Percentiles rank a stretch among this genome's conserved stretches.
Evolutionary conservation across 164 flowering plant genomes (phyloP).

Genomic region (Liriodendron chinense): DNA sequence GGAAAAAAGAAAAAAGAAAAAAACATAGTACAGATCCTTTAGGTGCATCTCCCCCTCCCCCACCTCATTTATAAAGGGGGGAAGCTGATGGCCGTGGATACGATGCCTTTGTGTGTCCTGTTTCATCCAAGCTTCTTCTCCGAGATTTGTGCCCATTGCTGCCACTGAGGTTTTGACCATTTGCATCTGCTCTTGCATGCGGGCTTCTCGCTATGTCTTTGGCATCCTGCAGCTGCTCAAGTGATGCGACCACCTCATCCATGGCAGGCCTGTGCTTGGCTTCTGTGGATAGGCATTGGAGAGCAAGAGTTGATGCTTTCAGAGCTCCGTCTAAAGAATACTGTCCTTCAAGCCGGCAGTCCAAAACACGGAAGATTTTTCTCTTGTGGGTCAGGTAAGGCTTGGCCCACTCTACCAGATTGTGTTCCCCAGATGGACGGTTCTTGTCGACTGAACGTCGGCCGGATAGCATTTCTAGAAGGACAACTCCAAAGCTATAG

Average conservation of each 20-base stretch:
- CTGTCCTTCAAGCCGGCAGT: slow-evolving; percentile 64
- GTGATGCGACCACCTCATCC: slow-evolving; percentile 50
- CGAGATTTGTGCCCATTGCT: slow-evolving; percentile 9
- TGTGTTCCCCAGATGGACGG: slow-evolving; percentile 73
- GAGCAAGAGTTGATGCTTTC: slow-evolving; percentile 52
- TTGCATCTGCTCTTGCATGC: slow-evolving; percentile 8
- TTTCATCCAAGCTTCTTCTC: slow-evolving; percentile 20
- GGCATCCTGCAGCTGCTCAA: slow-evolving; percentile 59
- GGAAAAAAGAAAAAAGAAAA: neutral
- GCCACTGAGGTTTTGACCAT: slow-evolving; percentile 11
- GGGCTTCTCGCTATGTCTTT: slow-evolving; percentile 16
- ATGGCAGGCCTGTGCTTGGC: slow-evolving; percentile 65
- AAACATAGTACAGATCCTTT: neutral
- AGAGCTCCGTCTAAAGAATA: slow-evolving; percentile 40
- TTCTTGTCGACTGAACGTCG: slow-evolving; percentile 63
- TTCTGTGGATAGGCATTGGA: slow-evolving; percentile 59
- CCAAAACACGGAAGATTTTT: slow-evolving; percentile 51
- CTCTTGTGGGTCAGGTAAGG: slow-evolving; percentile 68
- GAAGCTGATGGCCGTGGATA: slow-evolving; percentile 47
- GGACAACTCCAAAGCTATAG: slow-evolving; percentile 86
- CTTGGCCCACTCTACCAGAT: slow-evolving; percentile 72
- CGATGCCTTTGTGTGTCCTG: slow-evolving; percentile 18
- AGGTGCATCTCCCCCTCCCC: neutral
- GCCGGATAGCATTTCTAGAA: slow-evolving; percentile 75
- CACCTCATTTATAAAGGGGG: slow-evolving; percentile 18